Evolutionary conservation across 2,329 filamentous ascomycete species (phyloP).

Genomic region (Trichoderma semiorbis): DNA sequence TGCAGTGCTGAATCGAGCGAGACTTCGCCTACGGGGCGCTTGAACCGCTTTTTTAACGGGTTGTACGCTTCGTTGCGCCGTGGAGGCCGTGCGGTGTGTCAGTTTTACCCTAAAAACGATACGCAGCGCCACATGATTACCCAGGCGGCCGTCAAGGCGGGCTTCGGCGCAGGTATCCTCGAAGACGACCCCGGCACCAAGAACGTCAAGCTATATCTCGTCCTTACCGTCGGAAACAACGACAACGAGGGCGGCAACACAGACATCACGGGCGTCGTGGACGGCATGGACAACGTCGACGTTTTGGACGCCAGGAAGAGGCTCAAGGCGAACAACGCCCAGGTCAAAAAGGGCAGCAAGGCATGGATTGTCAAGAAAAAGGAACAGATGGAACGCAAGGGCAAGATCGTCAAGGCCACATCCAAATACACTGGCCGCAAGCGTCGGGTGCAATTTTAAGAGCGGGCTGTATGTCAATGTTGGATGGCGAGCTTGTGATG

Average conservation of each 20-base stretch:
- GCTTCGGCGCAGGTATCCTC: slow-evolving; percentile 89
- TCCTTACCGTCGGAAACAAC: slow-evolving; percentile 77
- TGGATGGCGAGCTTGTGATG: slow-evolving; percentile 18
- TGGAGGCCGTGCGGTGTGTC: slow-evolving; percentile 87
- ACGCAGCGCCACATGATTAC: slow-evolving; percentile 89
- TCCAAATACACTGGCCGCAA: slow-evolving; percentile 95
- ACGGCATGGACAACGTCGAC: slow-evolving; percentile 84
- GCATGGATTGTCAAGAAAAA: slow-evolving; percentile 83
- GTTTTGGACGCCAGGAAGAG: slow-evolving; percentile 66
- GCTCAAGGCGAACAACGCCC: slow-evolving; percentile 44
- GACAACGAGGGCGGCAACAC: slow-evolving; percentile 52
- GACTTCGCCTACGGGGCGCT: slow-evolving; percentile 71
- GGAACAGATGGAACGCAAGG: slow-evolving; percentile 90
- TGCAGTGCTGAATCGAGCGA: slow-evolving; percentile 92
- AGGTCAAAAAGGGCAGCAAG: slow-evolving; percentile 76
- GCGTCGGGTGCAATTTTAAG: slow-evolving; percentile 71
- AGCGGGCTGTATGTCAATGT: slow-evolving; percentile 1
- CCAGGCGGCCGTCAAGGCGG: slow-evolving; percentile 83
- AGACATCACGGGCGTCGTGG: slow-evolving; percentile 87
- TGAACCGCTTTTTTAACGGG: slow-evolving; percentile 87
- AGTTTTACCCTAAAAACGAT: slow-evolving; percentile 98
- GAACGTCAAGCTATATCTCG: slow-evolving; percentile 93
- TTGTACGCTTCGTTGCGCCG: slow-evolving; percentile 80
- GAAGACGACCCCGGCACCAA: slow-evolving; percentile 97
- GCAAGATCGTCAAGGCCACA: slow-evolving; percentile 86